Conservation (phyloP, 257 asterid genomes). For the Solanum chiquidenum region DNA sequence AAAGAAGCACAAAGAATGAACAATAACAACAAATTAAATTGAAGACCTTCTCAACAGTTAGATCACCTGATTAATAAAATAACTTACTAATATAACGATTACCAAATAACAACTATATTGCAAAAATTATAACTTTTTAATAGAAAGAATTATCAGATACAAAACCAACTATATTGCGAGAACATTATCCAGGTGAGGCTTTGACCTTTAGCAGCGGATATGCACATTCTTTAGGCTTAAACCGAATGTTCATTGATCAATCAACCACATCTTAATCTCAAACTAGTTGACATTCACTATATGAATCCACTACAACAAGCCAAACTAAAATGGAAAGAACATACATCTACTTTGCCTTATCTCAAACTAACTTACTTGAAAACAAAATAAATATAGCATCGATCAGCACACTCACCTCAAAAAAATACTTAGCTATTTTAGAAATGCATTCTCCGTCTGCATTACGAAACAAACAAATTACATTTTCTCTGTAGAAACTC, state of each 20-base stretch:
- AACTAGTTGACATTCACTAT: background rate
- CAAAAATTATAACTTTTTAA: background rate
- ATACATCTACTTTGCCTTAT: too few relatives aligned
- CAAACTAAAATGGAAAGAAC: too few relatives aligned
- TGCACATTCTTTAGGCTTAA: background rate
- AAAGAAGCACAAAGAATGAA: too few relatives aligned
- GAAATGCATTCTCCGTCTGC: constrained; percentile 3
- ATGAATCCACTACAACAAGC: background rate
- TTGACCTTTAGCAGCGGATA: background rate
- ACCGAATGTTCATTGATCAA: background rate
- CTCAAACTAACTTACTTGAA: background rate
- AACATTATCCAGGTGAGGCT: background rate
- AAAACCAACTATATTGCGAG: too few relatives aligned
- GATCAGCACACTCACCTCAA: background rate
- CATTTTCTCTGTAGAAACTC: too few relatives aligned
- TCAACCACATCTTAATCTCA: background rate
- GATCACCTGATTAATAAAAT: too few relatives aligned
- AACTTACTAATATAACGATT: too few relatives aligned
- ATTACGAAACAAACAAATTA: background rate
- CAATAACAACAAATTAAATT: too few relatives aligned
- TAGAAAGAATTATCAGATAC: background rate
- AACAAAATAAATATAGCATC: background rate
- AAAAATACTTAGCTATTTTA: constrained; percentile 3
- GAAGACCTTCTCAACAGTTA: too few relatives aligned
- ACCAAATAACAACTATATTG: too few relatives aligned